These are phyloP conservation scores for Ogataea parapolymorpha DNA, from an alignment of 805 yeast genomes.

Conservation along the genomic window DNA sequence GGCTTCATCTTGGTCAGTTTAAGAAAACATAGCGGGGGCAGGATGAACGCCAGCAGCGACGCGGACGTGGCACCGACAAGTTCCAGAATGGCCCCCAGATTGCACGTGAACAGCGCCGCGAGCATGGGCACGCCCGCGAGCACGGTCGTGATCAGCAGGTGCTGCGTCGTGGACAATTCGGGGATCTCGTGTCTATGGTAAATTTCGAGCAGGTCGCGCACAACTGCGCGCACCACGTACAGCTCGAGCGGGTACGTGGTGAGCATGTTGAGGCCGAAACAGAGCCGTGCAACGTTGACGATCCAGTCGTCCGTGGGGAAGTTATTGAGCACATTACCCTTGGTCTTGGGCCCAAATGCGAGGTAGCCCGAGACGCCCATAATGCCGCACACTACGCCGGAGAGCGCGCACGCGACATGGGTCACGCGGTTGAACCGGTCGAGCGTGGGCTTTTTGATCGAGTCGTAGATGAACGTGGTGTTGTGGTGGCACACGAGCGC, in stretches of 20 bases:
- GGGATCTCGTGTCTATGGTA: constrained; percentile 22
- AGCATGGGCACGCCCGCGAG: constrained; percentile 69
- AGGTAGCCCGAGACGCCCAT: constrained; percentile 80
- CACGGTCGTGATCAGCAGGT: constrained; percentile 60
- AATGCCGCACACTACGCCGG: constrained; percentile 71
- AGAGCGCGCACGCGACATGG: constrained; percentile 77
- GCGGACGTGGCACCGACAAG: constrained; percentile 93
- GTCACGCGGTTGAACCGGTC: constrained; percentile 73
- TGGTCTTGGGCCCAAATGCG: constrained; percentile 71
- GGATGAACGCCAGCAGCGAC: constrained; percentile 83
- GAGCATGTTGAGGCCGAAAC: constrained; percentile 89
- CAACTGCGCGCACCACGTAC: constrained; percentile 84
- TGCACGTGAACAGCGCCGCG: constrained; percentile 76
- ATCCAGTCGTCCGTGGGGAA: constrained; percentile 71
- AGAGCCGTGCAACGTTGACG: constrained; percentile 83
- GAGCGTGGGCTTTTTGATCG: constrained; percentile 71
- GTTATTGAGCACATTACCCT: constrained; percentile 86
- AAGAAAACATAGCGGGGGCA: constrained; percentile 83
- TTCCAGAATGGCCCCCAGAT: constrained; percentile 84
- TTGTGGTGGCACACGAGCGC: constrained; percentile 96
- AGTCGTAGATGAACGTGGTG: constrained; percentile 84
- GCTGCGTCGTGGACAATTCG: constrained; percentile 41
- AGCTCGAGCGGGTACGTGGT: constrained; percentile 90
- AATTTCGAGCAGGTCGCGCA: constrained; percentile 54
- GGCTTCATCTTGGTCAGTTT: constrained; percentile 53